Conservation (phyloP, 441 rosid genomes). For the Macaranga tanarius region DNA sequence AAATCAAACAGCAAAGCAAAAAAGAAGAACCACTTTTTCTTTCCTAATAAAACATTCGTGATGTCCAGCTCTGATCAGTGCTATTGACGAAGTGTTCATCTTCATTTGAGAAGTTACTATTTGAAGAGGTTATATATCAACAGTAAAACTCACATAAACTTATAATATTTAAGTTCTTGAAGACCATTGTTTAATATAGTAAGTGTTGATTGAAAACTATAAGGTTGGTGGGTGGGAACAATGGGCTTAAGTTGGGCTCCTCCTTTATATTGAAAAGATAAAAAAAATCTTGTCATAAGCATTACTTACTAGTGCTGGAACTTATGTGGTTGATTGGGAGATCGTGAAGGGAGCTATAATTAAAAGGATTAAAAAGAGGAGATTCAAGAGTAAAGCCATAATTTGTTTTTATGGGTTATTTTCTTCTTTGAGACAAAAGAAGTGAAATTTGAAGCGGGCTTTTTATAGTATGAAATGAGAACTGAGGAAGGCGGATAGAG, state of each 20-base stretch:
- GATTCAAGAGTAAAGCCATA: slow-evolving; percentile 24
- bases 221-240: slow-evolving; percentile 55
- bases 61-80: no score
- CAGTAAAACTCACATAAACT: no score
- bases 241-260: slow-evolving; percentile 65
- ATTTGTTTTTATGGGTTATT: not conserved
- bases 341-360: slow-evolving; percentile 21
- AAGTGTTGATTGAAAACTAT: slow-evolving; percentile 73
- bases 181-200: slow-evolving; percentile 63
- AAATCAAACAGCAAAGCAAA: no score
- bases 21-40: no score
- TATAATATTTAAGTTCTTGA: no score
- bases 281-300: slow-evolving; percentile 68
- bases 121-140: no score
- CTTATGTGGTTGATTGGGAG: slow-evolving; percentile 39
- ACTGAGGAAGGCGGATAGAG: no score
- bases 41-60: no score
- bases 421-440: not conserved
- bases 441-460: not conserved
- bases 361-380: slow-evolving; percentile 29
- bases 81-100: no score
- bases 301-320: slow-evolving; percentile 49
- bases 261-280: slow-evolving; percentile 47
- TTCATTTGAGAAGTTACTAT: no score
- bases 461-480: not conserved